Evolutionary conservation across 331 rosid species (phyloP), one percentile per base, ranked within the genome.

Genomic region (Acacia pycnantha): DNA sequence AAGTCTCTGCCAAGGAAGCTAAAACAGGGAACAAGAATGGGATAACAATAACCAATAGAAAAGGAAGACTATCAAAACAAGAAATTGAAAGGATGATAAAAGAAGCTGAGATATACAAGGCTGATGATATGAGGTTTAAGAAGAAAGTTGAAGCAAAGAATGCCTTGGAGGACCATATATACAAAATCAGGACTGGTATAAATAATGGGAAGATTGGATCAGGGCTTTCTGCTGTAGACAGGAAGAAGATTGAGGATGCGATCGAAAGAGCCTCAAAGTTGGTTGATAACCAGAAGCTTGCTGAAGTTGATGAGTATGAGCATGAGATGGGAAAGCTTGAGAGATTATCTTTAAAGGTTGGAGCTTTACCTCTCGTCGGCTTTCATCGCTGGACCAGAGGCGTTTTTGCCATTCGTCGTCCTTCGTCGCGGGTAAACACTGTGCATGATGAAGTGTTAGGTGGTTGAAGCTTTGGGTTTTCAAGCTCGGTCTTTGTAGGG

Each of bases 171-270:
- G 70, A 83, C 27, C 73, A 80, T 58, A 80, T 82, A 0, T 88
- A 88, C 77, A 68, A 86, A 76, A 83, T 83, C 88, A 78, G 76
- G 78, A 69, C 82, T 81, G 65, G 77, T 0, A 31, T 84, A 54
- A 54, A n/a, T 16, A 82, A 87, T 6, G 86, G 84, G 14, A 74
- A 68, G 77, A 84, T 84, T 11, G 26, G 75, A 2, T 81, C 87
- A n/a, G 76, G 70, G 82, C 70, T 88, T 3, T 44, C 59, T 0
- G 15, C 66, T 2, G 66, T 19, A 0, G 85, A 78, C 58, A 87
- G 74, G 84, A 78, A 87, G 84, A 84, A 81, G 86, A 84, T 84
- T 3, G 87, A 87, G 79, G 80, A 84, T 29, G 90, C 82, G 1
- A 65, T 84, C 29, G 86, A 75, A 33, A 59, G 51, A 24, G 79